Evolutionary conservation across 768 basidiomycete genomes (phyloP), one percentile per base, ranked within the genome.

Genomic region (Termitomyces sp.): DNA sequence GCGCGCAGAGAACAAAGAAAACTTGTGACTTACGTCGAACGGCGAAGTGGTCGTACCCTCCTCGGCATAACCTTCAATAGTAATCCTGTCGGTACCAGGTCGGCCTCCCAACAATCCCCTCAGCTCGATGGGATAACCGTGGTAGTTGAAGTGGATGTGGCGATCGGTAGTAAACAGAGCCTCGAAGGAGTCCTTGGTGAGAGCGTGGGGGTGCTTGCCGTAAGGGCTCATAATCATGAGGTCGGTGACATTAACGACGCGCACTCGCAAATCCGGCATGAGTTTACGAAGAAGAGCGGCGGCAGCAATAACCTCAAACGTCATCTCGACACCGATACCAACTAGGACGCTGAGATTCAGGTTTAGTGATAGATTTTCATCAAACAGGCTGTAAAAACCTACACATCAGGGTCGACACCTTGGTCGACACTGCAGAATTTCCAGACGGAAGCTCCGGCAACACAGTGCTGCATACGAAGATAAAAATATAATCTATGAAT

Each of bases 211-310:
- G 69, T 95, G 92, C 11, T 80, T 74, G 57, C 88, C 90, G n/a
- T 69, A 71, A 5, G 81, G 77, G 34, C 84, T 83, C 47, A 97
- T 82, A 60, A 95, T 87, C 85, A 97, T 89, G 49, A 96, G 79
- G 68, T 96, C 94, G 2, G 92, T 91, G 61, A 96, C 88, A 65
- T 96, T 96, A 60, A 96, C 86, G 60, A 96, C 90, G 20, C 92
- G 86, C 7, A 93, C 87, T 42, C 94, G 87, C 32, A 97, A 81
- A 9, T 81, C 80, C 2, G 91, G 86, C n/a, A 79, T 78, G 29
- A 83, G 74, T 68, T 85, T 84, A 67, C 88, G 87, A 31, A 96
- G 83, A 25, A 95, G 80, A 2, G 86, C 86, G 0, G 92, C 89
- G 0, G 94, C 94, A 2, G 91, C 89, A 68, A 96, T 87, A 59